Base-by-base conservation (phyloP, 306 rosid species). In the Begonia fuchsioides region DNA sequence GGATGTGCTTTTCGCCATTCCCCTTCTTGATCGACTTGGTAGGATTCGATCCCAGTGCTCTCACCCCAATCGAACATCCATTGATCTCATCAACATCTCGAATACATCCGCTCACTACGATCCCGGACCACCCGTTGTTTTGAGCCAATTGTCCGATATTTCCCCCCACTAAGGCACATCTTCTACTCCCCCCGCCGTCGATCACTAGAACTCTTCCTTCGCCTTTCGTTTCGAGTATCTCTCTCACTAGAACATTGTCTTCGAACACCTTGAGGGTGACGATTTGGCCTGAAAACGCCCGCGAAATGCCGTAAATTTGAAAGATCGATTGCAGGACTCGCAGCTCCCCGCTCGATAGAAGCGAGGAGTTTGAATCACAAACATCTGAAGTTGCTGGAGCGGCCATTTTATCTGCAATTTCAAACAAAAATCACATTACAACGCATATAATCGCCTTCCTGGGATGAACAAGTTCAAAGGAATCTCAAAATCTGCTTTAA, bases 11-110 rank as follows among this genome's bases (percentile, higher is more conserved):
- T 45, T 82, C 76, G 0, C 86, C 86, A 0, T 44, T 19, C 12
- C 90, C 83, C 17, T 54, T 72, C 57, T 76, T 86, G 69, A 53
- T 69, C 1, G 77, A 79, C 49, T 55, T 82, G 50, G 69, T 49
- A 2, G 96, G 96, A 68, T 79, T 59, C 44, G 93, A 61, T 11
- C 69, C 79, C 77, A 86, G 61, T 12, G 96, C 96, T 52, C 88
- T 74, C 11, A 82, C 90, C 2, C 88, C 93, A 53, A 86, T 53
- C 17, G 70, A 73, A 68, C 90, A 86, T 3, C 53, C 75, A 50
- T 72, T 79, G 55, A 82, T 82, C 73, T 86, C 96, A 62, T 78
- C 96, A 3, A 79, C 90, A 59, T 86, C 96, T 70, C 96, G 78
- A 48, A 86, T 39, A 68, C 96, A 86, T 0, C 96, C 96, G 66